Evolutionary conservation across 2,329 filamentous ascomycete genomes (phyloP).

Genomic region (Hypoxylon sp.): DNA sequence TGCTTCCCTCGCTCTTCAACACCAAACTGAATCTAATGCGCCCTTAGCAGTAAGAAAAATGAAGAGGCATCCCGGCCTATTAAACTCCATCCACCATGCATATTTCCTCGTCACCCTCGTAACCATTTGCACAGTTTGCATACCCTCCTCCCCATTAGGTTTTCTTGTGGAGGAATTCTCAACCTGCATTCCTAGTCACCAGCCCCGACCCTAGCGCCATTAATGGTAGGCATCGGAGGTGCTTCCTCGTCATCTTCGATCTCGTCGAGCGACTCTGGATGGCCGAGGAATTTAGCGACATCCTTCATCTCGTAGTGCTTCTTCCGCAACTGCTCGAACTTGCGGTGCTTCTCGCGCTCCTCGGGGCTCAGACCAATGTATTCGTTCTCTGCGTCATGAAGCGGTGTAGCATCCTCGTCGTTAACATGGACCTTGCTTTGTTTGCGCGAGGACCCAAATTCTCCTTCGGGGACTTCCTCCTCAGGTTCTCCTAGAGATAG

Average conservation of each 20-base stretch:
- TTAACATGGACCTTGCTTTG: constrained; percentile 84
- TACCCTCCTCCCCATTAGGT: constrained; percentile 8
- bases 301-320: constrained; percentile 99
- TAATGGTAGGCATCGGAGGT: constrained; percentile 55
- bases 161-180: constrained; percentile 22
- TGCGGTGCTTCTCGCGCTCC: constrained; percentile 89
- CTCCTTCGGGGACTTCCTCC: constrained; percentile 72
- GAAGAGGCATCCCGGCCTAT: constrained; percentile 31
- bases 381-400: constrained; percentile 73
- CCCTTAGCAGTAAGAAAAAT: constrained; percentile 29
- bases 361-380: constrained; percentile 72
- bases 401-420: constrained; percentile 65
- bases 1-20: constrained; percentile 25
- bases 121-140: constrained; percentile 22
- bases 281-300: constrained; percentile 87
- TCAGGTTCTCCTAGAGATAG: constrained; percentile 95
- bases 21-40: constrained; percentile 39
- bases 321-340: constrained; percentile 93
- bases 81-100: constrained; percentile 48
- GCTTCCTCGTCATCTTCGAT: constrained; percentile 65
- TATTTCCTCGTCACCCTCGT: constrained; percentile 29
- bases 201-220: constrained; percentile 49
- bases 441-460: constrained; percentile 57
- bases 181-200: constrained; percentile 45
- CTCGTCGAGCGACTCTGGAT: constrained; percentile 77